A percentile compares a stretch with the other conserved stretches of the same genome.
phyloP scores from a whole-genome alignment of 225 moss, liverwort and hornwort genomes.

The Bryoerythrophyllum caledonicum region DNA sequence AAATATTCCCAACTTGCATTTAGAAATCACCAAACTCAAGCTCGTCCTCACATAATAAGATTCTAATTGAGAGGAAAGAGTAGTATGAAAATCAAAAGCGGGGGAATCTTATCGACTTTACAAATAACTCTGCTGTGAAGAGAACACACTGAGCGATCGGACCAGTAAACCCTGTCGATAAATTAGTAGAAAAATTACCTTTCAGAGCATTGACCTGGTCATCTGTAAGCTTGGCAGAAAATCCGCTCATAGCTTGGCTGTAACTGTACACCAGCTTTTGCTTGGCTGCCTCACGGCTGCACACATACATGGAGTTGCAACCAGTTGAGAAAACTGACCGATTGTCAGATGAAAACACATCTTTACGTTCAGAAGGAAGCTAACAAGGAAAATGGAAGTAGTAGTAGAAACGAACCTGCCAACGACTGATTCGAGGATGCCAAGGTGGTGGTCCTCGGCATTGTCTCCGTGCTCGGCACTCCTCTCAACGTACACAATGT shows the following conservation, averaged over 20 bases:
- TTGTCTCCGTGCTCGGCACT: conserved; percentile 29
- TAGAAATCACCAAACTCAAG: too few relatives aligned
- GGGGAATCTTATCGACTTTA: too few relatives aligned
- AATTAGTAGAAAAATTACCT: conserved; percentile 25
- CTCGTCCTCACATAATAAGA: too few relatives aligned
- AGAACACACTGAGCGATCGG: too few relatives aligned
- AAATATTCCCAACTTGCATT: too few relatives aligned
- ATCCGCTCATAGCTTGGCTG: conserved; percentile 50
- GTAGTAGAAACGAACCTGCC: conserved; percentile 37
- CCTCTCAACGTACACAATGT: conserved; percentile 54
- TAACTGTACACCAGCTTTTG: conserved; percentile 53
- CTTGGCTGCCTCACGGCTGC: conserved; percentile 54
- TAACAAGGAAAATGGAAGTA: neutral
- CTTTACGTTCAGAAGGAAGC: neutral
- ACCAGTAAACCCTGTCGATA: too few relatives aligned
- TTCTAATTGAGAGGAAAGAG: too few relatives aligned
- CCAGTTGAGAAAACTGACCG: neutral
- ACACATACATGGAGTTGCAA: neutral
- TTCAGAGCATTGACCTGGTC: conserved; percentile 50
- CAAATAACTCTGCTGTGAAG: too few relatives aligned
- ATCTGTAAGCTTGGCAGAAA: conserved; percentile 58
- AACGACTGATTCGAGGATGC: conserved; percentile 39
- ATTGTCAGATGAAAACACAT: neutral
- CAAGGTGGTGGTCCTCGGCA: conserved; percentile 45
- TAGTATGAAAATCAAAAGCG: too few relatives aligned